Base-by-base conservation (phyloP, 495 filamentous ascomycete genomes). In the Bathelium albidoporum region DNA sequence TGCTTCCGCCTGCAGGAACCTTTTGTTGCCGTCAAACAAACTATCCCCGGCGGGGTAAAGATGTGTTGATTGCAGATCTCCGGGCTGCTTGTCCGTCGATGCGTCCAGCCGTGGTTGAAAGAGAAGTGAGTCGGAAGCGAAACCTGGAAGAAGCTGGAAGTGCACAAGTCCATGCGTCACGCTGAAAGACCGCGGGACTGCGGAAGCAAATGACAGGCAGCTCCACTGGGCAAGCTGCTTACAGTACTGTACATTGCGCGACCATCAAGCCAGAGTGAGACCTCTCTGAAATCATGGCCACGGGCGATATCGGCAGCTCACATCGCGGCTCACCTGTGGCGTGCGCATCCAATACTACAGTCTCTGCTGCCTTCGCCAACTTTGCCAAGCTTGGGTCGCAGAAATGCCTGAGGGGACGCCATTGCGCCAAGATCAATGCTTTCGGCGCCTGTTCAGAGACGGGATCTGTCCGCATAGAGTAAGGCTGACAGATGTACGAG, bases 1-100 rank as follows among this genome's bases (percentile, higher is more conserved):
- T 12, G 49, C 49, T 55, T 55, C 49, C 49, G 49, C 49, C 49
- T 55, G 49, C 49, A 55, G 49, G 49, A 55, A 55, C 49, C 24
- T 55, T 39, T 29, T 26, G 22, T 55, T 28, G 49, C 49, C 29
- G 11, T 55, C 49, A 29, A 55, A 29, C 49, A 55, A 28, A 55
- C 49, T 29, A 55, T 55, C 24, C 49, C 24, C 24, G 49, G 2
- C 24, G 1, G 49, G 49, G 49, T 29, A 11, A 55, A 26, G 5
- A 20, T 28, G 49, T 26, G 5, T 16, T 4, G 22, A 26, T 55
- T 28, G 12, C 49, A 55, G 49, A 55, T 55, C 20, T 12, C 20
- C 18, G 44, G n/a, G 5, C 5, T 22, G 11, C 20, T 49, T 49
- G 44, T 49, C 44, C 20, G 20, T 49, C 44, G 5, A 49, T 22